phyloP scores from a whole-genome alignment of 345 rosid genomes.

The Psidium friedrichsthalianum region DNA sequence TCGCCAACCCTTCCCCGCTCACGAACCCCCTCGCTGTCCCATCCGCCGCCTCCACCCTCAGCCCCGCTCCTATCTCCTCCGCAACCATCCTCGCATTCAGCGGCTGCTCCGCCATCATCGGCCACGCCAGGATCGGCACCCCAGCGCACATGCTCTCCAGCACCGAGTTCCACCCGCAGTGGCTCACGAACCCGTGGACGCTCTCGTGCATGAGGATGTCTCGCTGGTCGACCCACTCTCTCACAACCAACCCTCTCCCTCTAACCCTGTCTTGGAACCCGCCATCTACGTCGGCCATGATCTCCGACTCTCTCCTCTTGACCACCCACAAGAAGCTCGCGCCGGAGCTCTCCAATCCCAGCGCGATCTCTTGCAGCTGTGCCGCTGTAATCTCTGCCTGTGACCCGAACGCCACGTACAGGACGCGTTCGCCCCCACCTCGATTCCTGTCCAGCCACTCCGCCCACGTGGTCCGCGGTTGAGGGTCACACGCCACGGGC shows the following conservation, averaged over 20 bases:
- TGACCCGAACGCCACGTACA: slow-evolving; percentile 78
- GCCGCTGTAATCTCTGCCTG: slow-evolving; percentile 45
- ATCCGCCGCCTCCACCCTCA: slow-evolving; percentile 40
- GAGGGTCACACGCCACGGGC: not conserved
- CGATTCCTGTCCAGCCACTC: slow-evolving; percentile 50
- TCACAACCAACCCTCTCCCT: slow-evolving; percentile 43
- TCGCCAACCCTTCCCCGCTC: slow-evolving; percentile 25
- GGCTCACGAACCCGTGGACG: slow-evolving; percentile 60
- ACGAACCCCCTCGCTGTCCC: slow-evolving; percentile 39
- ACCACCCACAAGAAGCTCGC: slow-evolving; percentile 58
- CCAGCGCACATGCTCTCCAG: slow-evolving; percentile 60
- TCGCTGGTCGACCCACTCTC: slow-evolving; percentile 66
- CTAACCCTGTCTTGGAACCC: slow-evolving; percentile 37
- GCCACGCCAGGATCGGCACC: slow-evolving; percentile 76
- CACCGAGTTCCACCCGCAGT: slow-evolving; percentile 85
- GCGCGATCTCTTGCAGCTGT: slow-evolving; percentile 43
- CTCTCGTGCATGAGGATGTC: slow-evolving; percentile 44
- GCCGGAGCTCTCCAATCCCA: slow-evolving; percentile 47
- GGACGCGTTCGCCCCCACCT: slow-evolving; percentile 32
- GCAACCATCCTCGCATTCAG: slow-evolving; percentile 49
- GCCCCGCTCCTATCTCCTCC: slow-evolving; percentile 52
- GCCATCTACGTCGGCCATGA: slow-evolving; percentile 4
- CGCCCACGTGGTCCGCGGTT: slow-evolving; percentile 35
- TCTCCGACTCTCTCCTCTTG: slow-evolving; percentile 23
- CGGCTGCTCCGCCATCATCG: slow-evolving; percentile 71